A percentile compares a stretch with the other conserved stretches of the same genome.
These are phyloP conservation scores for Pezicula neosporulosa DNA, from an alignment of 2,329 filamentous ascomycete species.

Conservation along the genomic window DNA sequence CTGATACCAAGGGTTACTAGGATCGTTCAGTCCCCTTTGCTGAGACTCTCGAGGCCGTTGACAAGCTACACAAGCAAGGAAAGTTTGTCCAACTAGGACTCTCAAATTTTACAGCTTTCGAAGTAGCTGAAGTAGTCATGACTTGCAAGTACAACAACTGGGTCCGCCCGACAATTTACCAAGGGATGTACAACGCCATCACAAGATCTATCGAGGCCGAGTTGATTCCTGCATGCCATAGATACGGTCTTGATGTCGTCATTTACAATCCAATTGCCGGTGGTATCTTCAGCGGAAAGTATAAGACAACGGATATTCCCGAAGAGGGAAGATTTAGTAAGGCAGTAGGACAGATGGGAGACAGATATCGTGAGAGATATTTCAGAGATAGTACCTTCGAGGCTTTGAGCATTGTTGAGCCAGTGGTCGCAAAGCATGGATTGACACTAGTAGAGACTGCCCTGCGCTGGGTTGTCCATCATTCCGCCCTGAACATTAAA, in stretches of 20 bases:
- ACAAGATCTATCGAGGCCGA: slow-evolving; percentile 73
- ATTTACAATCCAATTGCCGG: slow-evolving; percentile 82
- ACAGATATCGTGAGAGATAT: slow-evolving; percentile 55
- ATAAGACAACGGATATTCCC: slow-evolving; percentile 47
- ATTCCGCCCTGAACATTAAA: slow-evolving; percentile 52
- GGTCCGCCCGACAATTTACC: slow-evolving; percentile 79
- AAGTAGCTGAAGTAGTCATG: slow-evolving; percentile 81
- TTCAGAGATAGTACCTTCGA: slow-evolving; percentile 62
- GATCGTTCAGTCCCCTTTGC: slow-evolving; percentile 69
- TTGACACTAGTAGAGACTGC: slow-evolving; percentile 58
- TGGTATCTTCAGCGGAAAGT: slow-evolving; percentile 75
- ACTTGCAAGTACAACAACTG: slow-evolving; percentile 76
- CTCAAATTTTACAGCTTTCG: slow-evolving; percentile 82
- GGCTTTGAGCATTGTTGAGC: slow-evolving; percentile 56
- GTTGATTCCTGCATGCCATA: slow-evolving; percentile 67
- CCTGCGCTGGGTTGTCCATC: slow-evolving; percentile 56
- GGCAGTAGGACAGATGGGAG: slow-evolving; percentile 35
- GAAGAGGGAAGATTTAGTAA: slow-evolving; percentile 69
- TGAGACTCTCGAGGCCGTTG: slow-evolving; percentile 72
- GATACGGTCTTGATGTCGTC: slow-evolving; percentile 76
- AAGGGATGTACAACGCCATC: slow-evolving; percentile 85
- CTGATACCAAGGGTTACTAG: slow-evolving; percentile 3
- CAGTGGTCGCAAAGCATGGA: slow-evolving; percentile 54
- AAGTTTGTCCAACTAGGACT: slow-evolving; percentile 81
- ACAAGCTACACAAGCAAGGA: slow-evolving; percentile 77